These are phyloP conservation scores for Jackrogersella minutella DNA, from an alignment of 495 filamentous ascomycete species.

Conservation along the genomic window DNA sequence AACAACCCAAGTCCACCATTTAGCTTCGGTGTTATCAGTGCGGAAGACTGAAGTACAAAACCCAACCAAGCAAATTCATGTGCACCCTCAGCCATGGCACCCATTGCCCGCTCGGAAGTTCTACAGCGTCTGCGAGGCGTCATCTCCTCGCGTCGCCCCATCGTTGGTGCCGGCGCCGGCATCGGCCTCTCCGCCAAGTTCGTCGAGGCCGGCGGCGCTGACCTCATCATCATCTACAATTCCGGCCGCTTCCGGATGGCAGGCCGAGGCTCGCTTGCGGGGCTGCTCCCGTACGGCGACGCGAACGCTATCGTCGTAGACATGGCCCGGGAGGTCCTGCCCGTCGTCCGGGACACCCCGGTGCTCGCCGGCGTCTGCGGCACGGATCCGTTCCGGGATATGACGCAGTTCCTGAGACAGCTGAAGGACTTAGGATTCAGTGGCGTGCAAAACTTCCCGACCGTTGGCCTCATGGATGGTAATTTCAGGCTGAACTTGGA, in stretches of 20 bases:
- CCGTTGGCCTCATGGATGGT: conserved; percentile 75
- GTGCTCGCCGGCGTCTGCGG: conserved; percentile 73
- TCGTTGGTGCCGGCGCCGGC: conserved; percentile 75
- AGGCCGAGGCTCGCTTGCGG: conserved; percentile 72
- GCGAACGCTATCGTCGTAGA: conserved; percentile 73
- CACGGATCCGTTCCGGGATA: conserved; percentile 69
- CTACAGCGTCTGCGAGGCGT: conserved; percentile 61
- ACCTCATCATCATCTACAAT: conserved; percentile 78
- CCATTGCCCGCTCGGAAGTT: conserved; percentile 61
- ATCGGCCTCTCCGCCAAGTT: conserved; percentile 77
- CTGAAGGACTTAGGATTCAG: conserved; percentile 67
- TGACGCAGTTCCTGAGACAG: conserved; percentile 64
- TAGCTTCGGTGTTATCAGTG: too few relatives aligned
- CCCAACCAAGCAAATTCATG: background rate
- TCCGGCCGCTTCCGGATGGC: conserved; percentile 78
- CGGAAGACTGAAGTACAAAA: too few relatives aligned
- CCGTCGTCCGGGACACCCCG: conserved; percentile 65
- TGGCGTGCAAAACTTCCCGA: conserved; percentile 78
- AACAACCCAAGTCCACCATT: background rate
- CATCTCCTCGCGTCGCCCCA: conserved; percentile 60
- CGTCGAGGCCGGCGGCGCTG: conserved; percentile 70
- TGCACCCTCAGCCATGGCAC: conserved; percentile 39
- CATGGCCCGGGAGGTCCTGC: conserved; percentile 70
- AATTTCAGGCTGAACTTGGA: conserved; percentile 70
- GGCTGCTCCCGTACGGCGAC: conserved; percentile 76